A percentile compares a stretch with the other conserved stretches of the same genome.
phyloP scores from a whole-genome alignment of 305 asterid genomes.

The Rubia tinctorum region DNA sequence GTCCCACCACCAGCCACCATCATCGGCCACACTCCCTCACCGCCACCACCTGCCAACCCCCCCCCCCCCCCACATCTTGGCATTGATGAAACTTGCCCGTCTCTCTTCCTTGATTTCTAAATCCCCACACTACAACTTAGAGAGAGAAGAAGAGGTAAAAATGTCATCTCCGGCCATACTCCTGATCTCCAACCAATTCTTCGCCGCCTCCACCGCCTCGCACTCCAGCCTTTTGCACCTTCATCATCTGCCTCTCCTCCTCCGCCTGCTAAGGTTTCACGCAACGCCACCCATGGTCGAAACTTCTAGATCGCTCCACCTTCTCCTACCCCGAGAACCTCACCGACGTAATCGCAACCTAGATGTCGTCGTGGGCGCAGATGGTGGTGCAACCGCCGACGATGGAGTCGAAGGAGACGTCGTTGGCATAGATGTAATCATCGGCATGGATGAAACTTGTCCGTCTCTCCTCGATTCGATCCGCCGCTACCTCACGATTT shows the following conservation, averaged over 20 bases:
- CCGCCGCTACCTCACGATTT: too few relatives aligned
- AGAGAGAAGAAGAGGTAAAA: constrained; percentile 7
- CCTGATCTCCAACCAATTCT: constrained; percentile 52
- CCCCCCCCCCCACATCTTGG: too few relatives aligned
- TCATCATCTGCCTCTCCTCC: constrained; percentile 53
- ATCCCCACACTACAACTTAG: background rate
- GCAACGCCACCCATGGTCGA: constrained; percentile 83
- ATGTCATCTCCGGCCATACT: constrained; percentile 25
- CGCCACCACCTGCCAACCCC: too few relatives aligned
- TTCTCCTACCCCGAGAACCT: constrained; percentile 71
- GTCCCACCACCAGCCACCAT: too few relatives aligned
- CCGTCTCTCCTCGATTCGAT: too few relatives aligned
- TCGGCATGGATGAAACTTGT: too few relatives aligned
- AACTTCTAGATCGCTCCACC: constrained; percentile 70
- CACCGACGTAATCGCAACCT: constrained; percentile 46
- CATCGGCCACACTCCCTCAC: too few relatives aligned
- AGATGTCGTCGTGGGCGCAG: too few relatives aligned
- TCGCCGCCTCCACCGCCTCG: constrained; percentile 18
- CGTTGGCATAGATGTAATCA: too few relatives aligned
- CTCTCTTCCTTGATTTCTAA: background rate
- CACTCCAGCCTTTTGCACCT: constrained; percentile 73
- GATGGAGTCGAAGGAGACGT: too few relatives aligned
- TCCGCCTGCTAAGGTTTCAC: constrained; percentile 53
- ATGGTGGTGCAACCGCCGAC: too few relatives aligned
- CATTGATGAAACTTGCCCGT: too few relatives aligned